Evolutionary conservation across 495 filamentous ascomycete genomes (phyloP).

Genomic region (Terfezia boudieri): DNA sequence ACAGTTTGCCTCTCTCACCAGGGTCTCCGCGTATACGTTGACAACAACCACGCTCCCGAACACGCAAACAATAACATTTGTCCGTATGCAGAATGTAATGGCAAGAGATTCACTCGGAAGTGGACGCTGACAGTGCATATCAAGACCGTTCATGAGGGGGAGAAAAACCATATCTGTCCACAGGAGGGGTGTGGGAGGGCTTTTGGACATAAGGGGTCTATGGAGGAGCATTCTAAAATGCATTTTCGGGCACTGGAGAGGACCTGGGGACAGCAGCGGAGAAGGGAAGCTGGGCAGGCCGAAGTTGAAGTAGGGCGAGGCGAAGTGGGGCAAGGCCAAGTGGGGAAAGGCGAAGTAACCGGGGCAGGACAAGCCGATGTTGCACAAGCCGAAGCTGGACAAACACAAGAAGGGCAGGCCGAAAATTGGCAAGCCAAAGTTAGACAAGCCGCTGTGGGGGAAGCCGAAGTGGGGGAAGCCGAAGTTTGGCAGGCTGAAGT

Average conservation of each 20-base stretch:
- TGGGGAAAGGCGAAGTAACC: too few species aligned
- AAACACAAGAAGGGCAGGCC: too few species aligned
- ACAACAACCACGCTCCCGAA: conserved; percentile 37
- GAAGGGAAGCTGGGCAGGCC: neutral
- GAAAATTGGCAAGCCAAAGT: too few species aligned
- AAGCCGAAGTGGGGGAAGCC: too few species aligned
- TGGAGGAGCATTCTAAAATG: conserved; percentile 6
- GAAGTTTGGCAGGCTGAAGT: too few species aligned
- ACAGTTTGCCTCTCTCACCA: conserved; percentile 35
- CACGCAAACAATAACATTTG: conserved; percentile 24
- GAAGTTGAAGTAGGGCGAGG: neutral
- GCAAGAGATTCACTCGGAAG: conserved; percentile 48
- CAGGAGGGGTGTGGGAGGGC: conserved; percentile 6
- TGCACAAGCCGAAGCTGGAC: too few species aligned
- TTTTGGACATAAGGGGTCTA: conserved; percentile 13
- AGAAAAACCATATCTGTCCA: conserved; percentile 12
- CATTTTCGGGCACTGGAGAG: neutral
- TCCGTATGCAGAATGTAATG: conserved; percentile 27
- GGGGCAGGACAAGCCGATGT: too few species aligned
- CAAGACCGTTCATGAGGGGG: conserved; percentile 46
- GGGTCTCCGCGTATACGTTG: conserved; percentile 45
- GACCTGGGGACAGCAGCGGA: neutral
- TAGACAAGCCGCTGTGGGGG: too few species aligned
- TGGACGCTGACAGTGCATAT: conserved; percentile 63
- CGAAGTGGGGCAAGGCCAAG: neutral